Percentiles rank a stretch among this genome's conserved stretches.
phyloP scores from a whole-genome alignment of 2,329 filamentous ascomycete genomes.

The Pseudogymnoascus sp. region DNA sequence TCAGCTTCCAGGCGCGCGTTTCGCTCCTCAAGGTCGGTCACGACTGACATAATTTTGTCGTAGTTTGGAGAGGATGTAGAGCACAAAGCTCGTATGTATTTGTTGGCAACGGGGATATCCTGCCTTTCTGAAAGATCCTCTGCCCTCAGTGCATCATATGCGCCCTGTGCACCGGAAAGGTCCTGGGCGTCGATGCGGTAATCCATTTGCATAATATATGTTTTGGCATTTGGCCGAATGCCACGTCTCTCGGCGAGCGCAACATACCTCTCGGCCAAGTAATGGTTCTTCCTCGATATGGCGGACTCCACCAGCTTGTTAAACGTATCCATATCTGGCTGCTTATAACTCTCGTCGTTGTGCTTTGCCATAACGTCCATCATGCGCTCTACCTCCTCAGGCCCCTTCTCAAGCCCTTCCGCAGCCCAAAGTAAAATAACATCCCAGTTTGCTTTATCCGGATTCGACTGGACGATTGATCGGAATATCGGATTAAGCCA shows the following conservation, averaged over 20 bases:
- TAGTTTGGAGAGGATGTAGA: slow-evolving; percentile 52
- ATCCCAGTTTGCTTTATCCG: slow-evolving; percentile 55
- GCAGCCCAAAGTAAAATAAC: slow-evolving; percentile 68
- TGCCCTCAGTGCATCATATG: slow-evolving; percentile 54
- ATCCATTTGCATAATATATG: slow-evolving; percentile 65
- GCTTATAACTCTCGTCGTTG: slow-evolving; percentile 36
- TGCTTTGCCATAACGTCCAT: slow-evolving; percentile 54
- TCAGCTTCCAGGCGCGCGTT: slow-evolving; percentile 61
- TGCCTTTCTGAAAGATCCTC: slow-evolving; percentile 46
- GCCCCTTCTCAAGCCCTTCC: slow-evolving; percentile 56
- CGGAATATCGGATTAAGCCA: slow-evolving; percentile 56
- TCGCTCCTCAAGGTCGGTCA: slow-evolving; percentile 63
- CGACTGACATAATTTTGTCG: slow-evolving; percentile 61
- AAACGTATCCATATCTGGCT: slow-evolving; percentile 62
- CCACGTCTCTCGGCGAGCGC: slow-evolving; percentile 55
- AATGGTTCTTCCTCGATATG: slow-evolving; percentile 58
- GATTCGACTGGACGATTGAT: slow-evolving; percentile 32
- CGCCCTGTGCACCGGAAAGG: slow-evolving; percentile 56
- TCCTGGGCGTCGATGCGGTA: slow-evolving; percentile 68
- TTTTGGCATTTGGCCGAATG: slow-evolving; percentile 58
- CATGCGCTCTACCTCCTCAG: slow-evolving; percentile 66
- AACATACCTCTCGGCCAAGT: slow-evolving; percentile 66
- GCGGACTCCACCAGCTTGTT: slow-evolving; percentile 69
- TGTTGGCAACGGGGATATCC: slow-evolving; percentile 58
- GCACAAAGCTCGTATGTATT: slow-evolving; percentile 62